phyloP scores from a whole-genome alignment of 2,329 filamentous ascomycete species.

The Chaetothyriales sp. region DNA sequence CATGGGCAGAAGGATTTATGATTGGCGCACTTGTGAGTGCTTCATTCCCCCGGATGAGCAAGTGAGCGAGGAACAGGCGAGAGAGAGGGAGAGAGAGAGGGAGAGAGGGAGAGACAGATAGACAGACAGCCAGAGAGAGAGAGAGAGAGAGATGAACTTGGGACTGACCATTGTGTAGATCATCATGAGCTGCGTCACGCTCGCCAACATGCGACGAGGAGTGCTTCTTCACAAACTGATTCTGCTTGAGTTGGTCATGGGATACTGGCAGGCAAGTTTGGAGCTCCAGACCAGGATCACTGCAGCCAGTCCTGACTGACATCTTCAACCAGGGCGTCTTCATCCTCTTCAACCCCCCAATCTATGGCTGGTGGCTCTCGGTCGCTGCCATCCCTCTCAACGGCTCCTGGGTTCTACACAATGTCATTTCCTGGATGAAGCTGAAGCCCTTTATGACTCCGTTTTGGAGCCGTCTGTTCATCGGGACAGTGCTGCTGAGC shows the following conservation, averaged over 20 bases:
- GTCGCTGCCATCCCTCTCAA: conserved; percentile 41
- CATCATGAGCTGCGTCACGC: conserved; percentile 29
- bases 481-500: conserved; percentile 39
- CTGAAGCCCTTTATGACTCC: conserved; percentile 38
- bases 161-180: conserved; percentile 10
- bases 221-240: conserved; percentile 31
- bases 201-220: conserved; percentile 30
- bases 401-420: conserved; percentile 43
- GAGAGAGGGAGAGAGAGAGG: no score
- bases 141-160: no score
- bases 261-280: not conserved
- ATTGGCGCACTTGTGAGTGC: conserved; percentile 22
- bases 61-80: not conserved
- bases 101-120: no score
- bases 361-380: conserved; percentile 45
- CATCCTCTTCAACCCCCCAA: conserved; percentile 36
- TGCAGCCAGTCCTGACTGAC: not conserved
- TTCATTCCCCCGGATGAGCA: not conserved
- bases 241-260: conserved; percentile 25
- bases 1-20: conserved; percentile 30
- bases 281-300: not conserved
- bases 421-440: conserved; percentile 47
- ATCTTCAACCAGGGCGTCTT: conserved; percentile 29
- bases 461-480: conserved; percentile 35
- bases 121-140: no score